Base-by-base conservation (phyloP, 2,329 filamentous ascomycete genomes). In the Apiospora pterosperma region DNA sequence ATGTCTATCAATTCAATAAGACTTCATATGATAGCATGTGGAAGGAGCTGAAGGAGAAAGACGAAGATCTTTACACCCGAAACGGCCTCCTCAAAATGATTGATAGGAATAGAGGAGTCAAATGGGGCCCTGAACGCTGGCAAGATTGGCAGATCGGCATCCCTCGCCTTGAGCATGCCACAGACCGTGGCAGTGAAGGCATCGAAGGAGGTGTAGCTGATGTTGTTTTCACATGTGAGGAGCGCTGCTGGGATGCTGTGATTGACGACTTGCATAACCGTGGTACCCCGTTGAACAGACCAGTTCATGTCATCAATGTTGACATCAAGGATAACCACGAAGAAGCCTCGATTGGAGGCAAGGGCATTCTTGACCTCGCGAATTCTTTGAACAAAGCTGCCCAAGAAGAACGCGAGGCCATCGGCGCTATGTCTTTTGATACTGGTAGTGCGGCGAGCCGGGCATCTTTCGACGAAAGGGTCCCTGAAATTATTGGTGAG, bases 261-360 rank as follows among this genome's bases (percentile, higher is more conserved):
- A 86, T 99, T 12, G 96, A 99, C 72, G 95, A 99, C 76, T 82
- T 99, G 62, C 87, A 97, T 67, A 92, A 89, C 72, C 88, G 96
- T 67, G 96, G 95, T 8, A 88, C 91, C 0, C 91, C 92, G 4
- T 82, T 99, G 64, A 99, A 99, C 77, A 84, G 93, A 2, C 94
- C 96, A 0, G 96, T 99, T 0, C 96, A 99, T 75, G 92, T 99
- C 64, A 97, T 99, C 82, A 99, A 99, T 72, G 91, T 99, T 63
- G 96, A 99, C 76, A 99, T 99, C 74, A 95, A 92, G 77, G 96
- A 99, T 79, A 99, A 98, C 74, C 96, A 98, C 74, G 95, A 99
- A 76, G 96, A 99, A 78, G 96, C 96, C 0, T 84, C 95, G 25
- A 86, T 97, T 2, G 96, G 96, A 11, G 96, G 96, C 1, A 88